Evolutionary conservation across 2,329 filamentous ascomycete genomes (phyloP).

Genomic region (Elsinoe fawcettii): DNA sequence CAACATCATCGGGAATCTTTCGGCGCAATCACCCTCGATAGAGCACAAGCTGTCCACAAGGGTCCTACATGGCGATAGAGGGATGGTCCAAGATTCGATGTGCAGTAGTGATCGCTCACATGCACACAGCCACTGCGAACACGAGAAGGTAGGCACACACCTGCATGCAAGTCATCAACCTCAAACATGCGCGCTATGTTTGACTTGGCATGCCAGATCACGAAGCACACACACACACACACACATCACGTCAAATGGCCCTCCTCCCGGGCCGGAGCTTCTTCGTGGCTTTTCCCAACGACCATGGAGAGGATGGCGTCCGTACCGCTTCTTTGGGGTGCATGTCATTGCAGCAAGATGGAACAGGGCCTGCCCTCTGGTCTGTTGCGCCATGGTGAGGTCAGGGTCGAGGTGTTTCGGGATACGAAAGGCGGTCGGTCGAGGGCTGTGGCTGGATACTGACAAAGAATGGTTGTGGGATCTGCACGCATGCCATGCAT

Average conservation of each 20-base stretch:
- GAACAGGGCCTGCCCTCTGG: not conserved
- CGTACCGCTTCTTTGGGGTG: not conserved
- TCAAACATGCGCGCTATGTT: not conserved
- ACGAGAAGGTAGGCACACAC: not conserved
- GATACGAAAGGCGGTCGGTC: not conserved
- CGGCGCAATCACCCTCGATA: too few relatives aligned
- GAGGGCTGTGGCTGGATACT: not conserved
- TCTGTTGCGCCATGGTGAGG: not conserved
- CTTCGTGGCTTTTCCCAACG: not conserved
- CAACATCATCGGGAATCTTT: not conserved
- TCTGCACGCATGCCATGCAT: not conserved
- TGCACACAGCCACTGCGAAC: not conserved
- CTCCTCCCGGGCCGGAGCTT: not conserved
- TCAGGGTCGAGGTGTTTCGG: not conserved
- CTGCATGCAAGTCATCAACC: not conserved
- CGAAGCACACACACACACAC: not conserved
- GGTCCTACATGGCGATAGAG: not conserved
- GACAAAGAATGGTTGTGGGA: not conserved
- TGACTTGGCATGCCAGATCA: not conserved
- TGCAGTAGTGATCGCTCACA: not conserved
- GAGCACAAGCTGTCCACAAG: not conserved
- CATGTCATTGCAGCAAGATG: not conserved
- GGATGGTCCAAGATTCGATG: too few relatives aligned
- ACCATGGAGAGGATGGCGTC: not conserved
- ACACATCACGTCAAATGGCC: not conserved